Evolutionary conservation across 169 alveolate species (phyloP).

Genomic region (Plasmodium vivax): DNA sequence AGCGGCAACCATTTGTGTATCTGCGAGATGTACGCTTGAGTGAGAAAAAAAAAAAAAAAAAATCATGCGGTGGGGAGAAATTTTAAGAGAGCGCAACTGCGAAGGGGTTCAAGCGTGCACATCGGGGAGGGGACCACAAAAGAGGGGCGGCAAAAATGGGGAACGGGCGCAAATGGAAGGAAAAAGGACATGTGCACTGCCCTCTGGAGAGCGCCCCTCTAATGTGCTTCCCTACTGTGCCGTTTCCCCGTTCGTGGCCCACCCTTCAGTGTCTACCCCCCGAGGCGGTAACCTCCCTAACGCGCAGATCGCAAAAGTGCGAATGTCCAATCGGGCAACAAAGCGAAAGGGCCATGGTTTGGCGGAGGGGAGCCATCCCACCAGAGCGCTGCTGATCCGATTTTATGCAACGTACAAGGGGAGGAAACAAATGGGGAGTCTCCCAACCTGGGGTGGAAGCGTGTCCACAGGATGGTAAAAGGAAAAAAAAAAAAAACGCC

Average conservation of each 20-base stretch:
- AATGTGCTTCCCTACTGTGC: not conserved
- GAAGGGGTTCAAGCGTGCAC: not conserved
- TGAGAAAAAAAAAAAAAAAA: not conserved
- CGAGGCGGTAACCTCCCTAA: not conserved
- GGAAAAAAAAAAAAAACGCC: no score
- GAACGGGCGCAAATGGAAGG: not conserved
- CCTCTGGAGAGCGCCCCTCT: not conserved
- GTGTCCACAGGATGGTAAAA: not conserved
- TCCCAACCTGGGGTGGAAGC: not conserved
- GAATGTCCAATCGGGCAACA: not conserved
- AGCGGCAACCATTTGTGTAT: not conserved
- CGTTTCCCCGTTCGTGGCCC: not conserved
- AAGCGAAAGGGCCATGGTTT: not conserved
- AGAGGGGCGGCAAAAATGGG: not conserved
- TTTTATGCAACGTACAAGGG: not conserved
- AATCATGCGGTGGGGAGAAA: not conserved
- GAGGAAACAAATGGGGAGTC: not conserved
- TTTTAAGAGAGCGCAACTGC: not conserved
- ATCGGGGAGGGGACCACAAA: not conserved
- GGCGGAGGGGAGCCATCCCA: not conserved
- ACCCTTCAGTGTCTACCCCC: not conserved
- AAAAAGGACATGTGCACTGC: not conserved
- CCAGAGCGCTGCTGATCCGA: not conserved
- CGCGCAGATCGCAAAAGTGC: not conserved
- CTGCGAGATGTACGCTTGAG: not conserved